Evolutionary conservation across 2,329 filamentous ascomycete species (phyloP), one percentile per base, ranked within the genome.

Genomic region (Gnomoniopsis smithogilvyi): DNA sequence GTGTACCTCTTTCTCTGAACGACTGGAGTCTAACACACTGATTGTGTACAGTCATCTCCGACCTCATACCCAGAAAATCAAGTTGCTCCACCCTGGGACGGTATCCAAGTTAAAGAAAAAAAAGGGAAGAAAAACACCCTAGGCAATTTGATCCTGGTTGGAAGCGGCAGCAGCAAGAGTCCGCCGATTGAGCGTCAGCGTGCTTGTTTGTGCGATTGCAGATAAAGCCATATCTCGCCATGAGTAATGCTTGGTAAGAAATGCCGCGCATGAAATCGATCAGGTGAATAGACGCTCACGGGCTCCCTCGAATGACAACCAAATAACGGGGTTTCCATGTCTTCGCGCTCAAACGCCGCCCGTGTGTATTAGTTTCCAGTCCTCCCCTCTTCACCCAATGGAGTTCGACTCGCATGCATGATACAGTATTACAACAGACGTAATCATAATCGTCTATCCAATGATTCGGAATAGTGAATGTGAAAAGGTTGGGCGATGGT

Each of bases 271-370:
- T n/a, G 22, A 51, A 56, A 57, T 52, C 48, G 41, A 54, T 34
- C 36, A 55, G 54, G 60, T 62, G 54, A 54, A 60, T 54, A 56
- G 57, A 59, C 57, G 60, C 60, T 57, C 49, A 53, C 53, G 38
- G 48, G 34, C 45, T 51, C n/a, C n/a, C 46, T 55, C 48, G 46
- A 33, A 60, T 60, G 34, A 51, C 38, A 58, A 52, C 50, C 15
- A 50, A 49, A 21, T 38, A 56, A 22, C 51, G 45, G 43, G 11
- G 8, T 21, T 50, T 15, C 14, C 19, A 54, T 12, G 17, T 46
- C 53, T 12, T 41, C 34, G 33, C 38, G 33, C 47, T 10, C 33
- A 50, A 48, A 21, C 17, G 7, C 54, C 50, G 19, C 51, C 46
- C 41, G 41, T 45, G 33, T 54, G 46, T 52, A 15, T 50, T 36